Evolutionary conservation across 352 stramenopile species (phyloP).

Genomic region (Pythium aristosporum): DNA sequence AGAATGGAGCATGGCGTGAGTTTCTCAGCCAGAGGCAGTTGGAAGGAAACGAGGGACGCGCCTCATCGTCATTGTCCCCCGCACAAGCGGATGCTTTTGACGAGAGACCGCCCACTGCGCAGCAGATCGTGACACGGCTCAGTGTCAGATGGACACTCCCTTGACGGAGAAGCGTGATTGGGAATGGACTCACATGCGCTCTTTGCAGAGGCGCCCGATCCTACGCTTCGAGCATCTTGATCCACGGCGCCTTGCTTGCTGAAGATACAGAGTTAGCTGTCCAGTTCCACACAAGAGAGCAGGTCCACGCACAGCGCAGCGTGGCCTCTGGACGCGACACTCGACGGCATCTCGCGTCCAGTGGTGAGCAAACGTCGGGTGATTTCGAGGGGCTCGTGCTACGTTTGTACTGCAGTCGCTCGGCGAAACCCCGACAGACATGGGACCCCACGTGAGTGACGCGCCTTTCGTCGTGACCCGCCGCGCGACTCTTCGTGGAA

Average conservation of each 20-base stretch:
- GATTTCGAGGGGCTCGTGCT: background rate
- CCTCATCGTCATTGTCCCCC: background rate
- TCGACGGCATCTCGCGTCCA: background rate
- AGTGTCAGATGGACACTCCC: background rate
- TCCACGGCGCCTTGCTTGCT: background rate
- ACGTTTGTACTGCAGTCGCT: background rate
- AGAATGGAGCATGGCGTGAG: background rate
- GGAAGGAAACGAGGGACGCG: background rate
- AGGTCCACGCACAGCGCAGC: background rate
- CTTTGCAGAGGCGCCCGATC: background rate
- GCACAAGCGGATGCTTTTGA: background rate
- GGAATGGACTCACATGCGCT: background rate
- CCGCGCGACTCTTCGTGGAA: slow-evolving; percentile 13
- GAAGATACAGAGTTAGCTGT: background rate
- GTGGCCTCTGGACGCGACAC: background rate
- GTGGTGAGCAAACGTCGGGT: background rate
- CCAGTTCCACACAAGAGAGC: background rate
- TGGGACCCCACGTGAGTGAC: slow-evolving; percentile 5
- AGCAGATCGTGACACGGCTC: background rate
- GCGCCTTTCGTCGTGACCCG: background rate
- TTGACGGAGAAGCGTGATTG: background rate
- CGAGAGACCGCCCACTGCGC: background rate
- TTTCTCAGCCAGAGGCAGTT: background rate
- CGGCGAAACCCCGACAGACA: background rate
- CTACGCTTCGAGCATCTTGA: background rate